Conservation (phyloP, 2,329 filamentous ascomycete genomes). For the Venturia aucupariae region DNA sequence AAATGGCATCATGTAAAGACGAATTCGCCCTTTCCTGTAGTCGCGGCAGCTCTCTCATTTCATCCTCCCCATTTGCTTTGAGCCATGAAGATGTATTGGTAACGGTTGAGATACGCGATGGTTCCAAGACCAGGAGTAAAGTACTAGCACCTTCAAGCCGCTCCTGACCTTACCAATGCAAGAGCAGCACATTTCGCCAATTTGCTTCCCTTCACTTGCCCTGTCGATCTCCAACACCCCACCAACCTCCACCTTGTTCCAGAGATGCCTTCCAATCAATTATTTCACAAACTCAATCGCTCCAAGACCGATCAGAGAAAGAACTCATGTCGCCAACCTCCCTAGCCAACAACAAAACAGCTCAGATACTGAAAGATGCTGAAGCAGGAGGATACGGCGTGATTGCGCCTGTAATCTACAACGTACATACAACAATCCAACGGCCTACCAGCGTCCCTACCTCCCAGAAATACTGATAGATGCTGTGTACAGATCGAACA, state of each 20-base stretch:
- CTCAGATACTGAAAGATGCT: slow-evolving; percentile 47
- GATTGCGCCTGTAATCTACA: slow-evolving; percentile 35
- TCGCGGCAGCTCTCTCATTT: too few relatives aligned
- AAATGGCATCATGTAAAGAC: too few relatives aligned
- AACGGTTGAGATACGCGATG: too few relatives aligned
- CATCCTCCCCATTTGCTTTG: too few relatives aligned
- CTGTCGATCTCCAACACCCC: not conserved
- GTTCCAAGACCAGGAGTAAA: too few relatives aligned
- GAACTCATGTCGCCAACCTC: not conserved
- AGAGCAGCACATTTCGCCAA: too few relatives aligned
- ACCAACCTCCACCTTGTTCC: not conserved
- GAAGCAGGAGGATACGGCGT: slow-evolving; percentile 48
- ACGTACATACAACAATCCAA: not conserved
- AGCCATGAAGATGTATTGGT: too few relatives aligned
- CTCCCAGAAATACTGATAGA: slow-evolving; percentile 43
- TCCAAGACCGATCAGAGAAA: not conserved
- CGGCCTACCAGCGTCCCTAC: slow-evolving; percentile 12
- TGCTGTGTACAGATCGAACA: slow-evolving; percentile 50
- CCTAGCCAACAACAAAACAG: slow-evolving; percentile 22
- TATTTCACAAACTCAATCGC: not conserved
- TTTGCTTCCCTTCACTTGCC: not conserved
- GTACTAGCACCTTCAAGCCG: too few relatives aligned
- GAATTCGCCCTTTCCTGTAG: too few relatives aligned
- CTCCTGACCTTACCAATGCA: too few relatives aligned
- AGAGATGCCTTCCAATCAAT: not conserved